phyloP scores from a whole-genome alignment of 2,329 filamentous ascomycete species.

The Cladosporium sp. region DNA sequence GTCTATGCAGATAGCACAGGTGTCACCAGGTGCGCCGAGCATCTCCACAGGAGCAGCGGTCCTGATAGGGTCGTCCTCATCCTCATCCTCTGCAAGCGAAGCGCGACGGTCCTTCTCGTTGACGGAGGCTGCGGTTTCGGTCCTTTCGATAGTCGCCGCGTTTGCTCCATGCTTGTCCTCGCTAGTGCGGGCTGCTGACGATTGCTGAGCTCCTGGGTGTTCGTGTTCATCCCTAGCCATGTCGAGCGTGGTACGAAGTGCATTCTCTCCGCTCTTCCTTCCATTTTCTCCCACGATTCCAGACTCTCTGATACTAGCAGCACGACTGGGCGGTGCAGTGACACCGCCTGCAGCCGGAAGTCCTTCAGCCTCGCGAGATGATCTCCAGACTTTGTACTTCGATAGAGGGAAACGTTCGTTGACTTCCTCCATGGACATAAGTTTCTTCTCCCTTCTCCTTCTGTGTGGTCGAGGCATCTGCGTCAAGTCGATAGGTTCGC shows the following conservation, averaged over 20 bases:
- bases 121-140: slow-evolving; percentile 38
- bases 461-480: slow-evolving; percentile 81
- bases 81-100: slow-evolving; percentile 57
- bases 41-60: slow-evolving; percentile 77
- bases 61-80: slow-evolving; percentile 74
- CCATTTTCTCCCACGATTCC: neutral
- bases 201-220: slow-evolving; percentile 32
- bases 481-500: slow-evolving; percentile 80
- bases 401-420: slow-evolving; percentile 93
- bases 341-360: slow-evolving; percentile 82
- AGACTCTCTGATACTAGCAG: slow-evolving; percentile 62
- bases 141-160: slow-evolving; percentile 30
- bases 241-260: slow-evolving; percentile 34
- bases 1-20: slow-evolving; percentile 95
- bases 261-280: slow-evolving; percentile 1
- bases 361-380: slow-evolving; percentile 75
- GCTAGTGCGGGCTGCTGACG: slow-evolving; percentile 16
- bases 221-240: slow-evolving; percentile 45
- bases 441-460: slow-evolving; percentile 88
- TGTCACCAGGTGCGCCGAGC: slow-evolving; percentile 77
- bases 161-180: slow-evolving; percentile 23
- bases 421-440: slow-evolving; percentile 99
- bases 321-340: slow-evolving; percentile 65
- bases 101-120: slow-evolving; percentile 45
- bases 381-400: slow-evolving; percentile 96